Evolutionary conservation across 768 basidiomycete genomes (phyloP), one percentile per base, ranked within the genome.

Genomic region (Rickenella mellea): DNA sequence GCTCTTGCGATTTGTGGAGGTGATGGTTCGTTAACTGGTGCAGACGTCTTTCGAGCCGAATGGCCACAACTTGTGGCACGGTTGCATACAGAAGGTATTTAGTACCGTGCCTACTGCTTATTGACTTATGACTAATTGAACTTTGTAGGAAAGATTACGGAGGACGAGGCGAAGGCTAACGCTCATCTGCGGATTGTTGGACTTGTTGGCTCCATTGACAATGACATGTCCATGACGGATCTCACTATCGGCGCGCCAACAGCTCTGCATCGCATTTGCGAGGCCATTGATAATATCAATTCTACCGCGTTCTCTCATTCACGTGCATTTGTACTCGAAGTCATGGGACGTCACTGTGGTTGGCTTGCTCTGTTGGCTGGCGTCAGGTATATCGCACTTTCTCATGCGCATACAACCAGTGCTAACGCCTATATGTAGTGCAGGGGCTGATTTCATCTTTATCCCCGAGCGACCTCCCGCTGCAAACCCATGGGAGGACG

Each of bases 321-420:
- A 22, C 77, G 96, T 44, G 96, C 96, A 0, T 99, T 99, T 60
- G 93, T 99, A 30, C 72, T 99, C 29, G 96, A 98, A 62, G 96
- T 98, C 41, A 99, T 98, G 96, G 96, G 96, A n/a, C 70, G 94
- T 43, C 89, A 98, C 58, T 98, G 96, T 61, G 96, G 96, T n/a
- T 99, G 96, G 96, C 70, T 98, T 14, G 92, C 96, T 2, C 69
- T 98, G 19, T 71, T 92, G 54, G 96, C 92, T 9, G 92, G 86
- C 47, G 83, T 97, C 39, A 87, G 86, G 82, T 86, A 54, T 45
- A 76, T 66, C 4, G 26, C 12, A 3, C 28, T 12, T 5, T 6
- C 33, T 26, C 22, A 27, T n/a, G n/a, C n/a, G n/a, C n/a, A n/a
- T n/a, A 44, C n/a, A 2, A 14, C 10, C 14, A 2, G 14, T 26